phyloP scores from a whole-genome alignment of 108 stramenopile genomes.

The Conticribra weissflogii region DNA sequence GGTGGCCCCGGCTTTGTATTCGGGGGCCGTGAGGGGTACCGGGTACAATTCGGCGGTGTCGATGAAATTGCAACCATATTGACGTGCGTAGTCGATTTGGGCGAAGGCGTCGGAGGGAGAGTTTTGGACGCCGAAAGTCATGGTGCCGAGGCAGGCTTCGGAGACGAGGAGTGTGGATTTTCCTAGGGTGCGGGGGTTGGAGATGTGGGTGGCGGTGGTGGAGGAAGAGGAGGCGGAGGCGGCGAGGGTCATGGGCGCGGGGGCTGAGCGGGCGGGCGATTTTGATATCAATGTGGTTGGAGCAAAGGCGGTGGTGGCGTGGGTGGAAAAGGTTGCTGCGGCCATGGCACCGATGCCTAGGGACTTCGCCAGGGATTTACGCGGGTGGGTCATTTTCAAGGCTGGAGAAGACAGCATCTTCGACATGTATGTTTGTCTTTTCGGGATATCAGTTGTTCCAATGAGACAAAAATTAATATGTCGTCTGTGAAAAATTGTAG shows the following conservation, averaged over 20 bases:
- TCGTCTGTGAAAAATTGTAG: too few relatives aligned
- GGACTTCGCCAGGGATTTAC: background rate
- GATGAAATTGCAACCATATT: slow-evolving; percentile 48
- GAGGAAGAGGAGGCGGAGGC: slow-evolving; percentile 15
- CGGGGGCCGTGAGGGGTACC: slow-evolving; percentile 33
- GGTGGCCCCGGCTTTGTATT: slow-evolving; percentile 42
- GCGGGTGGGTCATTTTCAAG: background rate
- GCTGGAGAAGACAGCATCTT: too few relatives aligned
- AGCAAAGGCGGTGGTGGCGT: background rate
- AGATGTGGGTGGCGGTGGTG: slow-evolving; percentile 15
- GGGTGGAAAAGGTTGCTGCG: background rate
- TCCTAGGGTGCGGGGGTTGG: slow-evolving; percentile 54
- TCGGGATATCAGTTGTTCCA: too few relatives aligned
- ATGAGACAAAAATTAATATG: too few relatives aligned
- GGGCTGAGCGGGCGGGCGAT: slow-evolving; percentile 5
- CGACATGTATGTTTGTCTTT: too few relatives aligned
- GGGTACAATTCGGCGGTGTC: slow-evolving; percentile 54
- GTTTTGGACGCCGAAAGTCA: slow-evolving; percentile 53
- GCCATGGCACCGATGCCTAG: background rate
- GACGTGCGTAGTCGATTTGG: slow-evolving; percentile 47
- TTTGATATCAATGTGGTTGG: too few relatives aligned
- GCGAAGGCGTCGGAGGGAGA: slow-evolving; percentile 30
- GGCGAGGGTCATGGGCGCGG: slow-evolving; percentile 3
- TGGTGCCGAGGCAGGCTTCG: slow-evolving; percentile 56
- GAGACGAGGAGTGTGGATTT: slow-evolving; percentile 80